Evolutionary conservation across 2,329 filamentous ascomycete species (phyloP).

Genomic region (Aspergillus calidoustus): DNA sequence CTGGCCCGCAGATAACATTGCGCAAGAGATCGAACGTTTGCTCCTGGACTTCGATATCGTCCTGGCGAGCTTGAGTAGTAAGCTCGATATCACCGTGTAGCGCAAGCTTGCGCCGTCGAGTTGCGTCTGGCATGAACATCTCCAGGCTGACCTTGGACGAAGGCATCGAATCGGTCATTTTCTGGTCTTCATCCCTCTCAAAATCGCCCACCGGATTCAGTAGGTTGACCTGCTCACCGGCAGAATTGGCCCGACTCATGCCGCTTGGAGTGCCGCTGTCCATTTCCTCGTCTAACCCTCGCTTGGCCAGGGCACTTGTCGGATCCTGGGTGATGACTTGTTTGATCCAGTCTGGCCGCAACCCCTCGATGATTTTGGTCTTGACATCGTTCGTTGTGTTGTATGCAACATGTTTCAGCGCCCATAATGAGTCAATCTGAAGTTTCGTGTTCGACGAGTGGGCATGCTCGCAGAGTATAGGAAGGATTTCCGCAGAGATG

Average conservation of each 20-base stretch:
- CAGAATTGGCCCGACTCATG: slow-evolving; percentile 63
- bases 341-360: slow-evolving; percentile 80
- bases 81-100: slow-evolving; percentile 71
- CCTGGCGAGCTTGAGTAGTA: slow-evolving; percentile 69
- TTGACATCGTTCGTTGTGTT: slow-evolving; percentile 73
- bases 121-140: slow-evolving; percentile 44
- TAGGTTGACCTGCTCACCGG: slow-evolving; percentile 63
- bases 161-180: slow-evolving; percentile 44
- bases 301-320: slow-evolving; percentile 33
- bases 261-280: slow-evolving; percentile 43
- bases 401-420: slow-evolving; percentile 85
- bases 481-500: slow-evolving; percentile 73
- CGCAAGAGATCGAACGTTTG: slow-evolving; percentile 88
- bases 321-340: slow-evolving; percentile 71
- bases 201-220: slow-evolving; percentile 56
- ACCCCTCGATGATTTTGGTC: slow-evolving; percentile 74
- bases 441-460: slow-evolving; percentile 79
- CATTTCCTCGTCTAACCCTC: slow-evolving; percentile 37
- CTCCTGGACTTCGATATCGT: slow-evolving; percentile 86
- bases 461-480: slow-evolving; percentile 80
- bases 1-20: slow-evolving; percentile 77
- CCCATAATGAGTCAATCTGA: slow-evolving; percentile 87
- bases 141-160: slow-evolving; percentile 47
- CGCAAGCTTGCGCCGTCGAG: slow-evolving; percentile 46
- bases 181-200: slow-evolving; percentile 37